These are phyloP conservation scores for Penicillium lagena DNA, from an alignment of 495 filamentous ascomycete species.

Conservation along the genomic window DNA sequence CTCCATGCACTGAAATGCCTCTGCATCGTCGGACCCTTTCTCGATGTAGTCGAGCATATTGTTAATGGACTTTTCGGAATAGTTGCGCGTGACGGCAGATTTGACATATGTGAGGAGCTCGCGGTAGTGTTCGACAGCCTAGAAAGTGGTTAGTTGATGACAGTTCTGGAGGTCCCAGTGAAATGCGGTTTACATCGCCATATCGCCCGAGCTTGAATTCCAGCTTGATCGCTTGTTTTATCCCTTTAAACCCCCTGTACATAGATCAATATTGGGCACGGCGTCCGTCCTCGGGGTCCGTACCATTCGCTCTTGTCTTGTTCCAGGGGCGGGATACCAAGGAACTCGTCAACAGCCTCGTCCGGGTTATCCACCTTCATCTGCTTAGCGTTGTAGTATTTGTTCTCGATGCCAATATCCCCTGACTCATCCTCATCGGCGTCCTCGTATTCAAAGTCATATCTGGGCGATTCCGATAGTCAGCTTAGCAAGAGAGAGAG, in stretches of 20 bases:
- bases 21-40: slow-evolving; percentile 77
- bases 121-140: slow-evolving; percentile 93
- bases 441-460: slow-evolving; percentile 96
- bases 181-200: slow-evolving; percentile 55
- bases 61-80: slow-evolving; percentile 98
- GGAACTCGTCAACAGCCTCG: slow-evolving; percentile 85
- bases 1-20: slow-evolving; percentile 83
- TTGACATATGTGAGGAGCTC: slow-evolving; percentile 97
- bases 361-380: slow-evolving; percentile 82
- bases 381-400: slow-evolving; percentile 99
- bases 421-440: slow-evolving; percentile 82
- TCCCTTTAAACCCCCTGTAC: slow-evolving; percentile 82
- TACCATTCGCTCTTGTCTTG: slow-evolving; percentile 90
- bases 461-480: slow-evolving; percentile 42
- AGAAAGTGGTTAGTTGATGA: slow-evolving; percentile 4
- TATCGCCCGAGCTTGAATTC: slow-evolving; percentile 86
- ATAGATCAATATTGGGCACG: slow-evolving; percentile 11
- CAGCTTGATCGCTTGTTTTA: slow-evolving; percentile 97
- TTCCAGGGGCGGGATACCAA: slow-evolving; percentile 78
- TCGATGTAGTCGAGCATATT: slow-evolving; percentile 99
- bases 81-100: slow-evolving; percentile 93
- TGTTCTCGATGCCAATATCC: slow-evolving; percentile 95
- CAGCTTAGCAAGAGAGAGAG: slow-evolving; percentile 8
- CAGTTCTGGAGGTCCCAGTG: no score
- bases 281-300: neutral